Evolutionary conservation across 768 basidiomycete genomes (phyloP).

Genomic region (Dendrothele bispora): DNA sequence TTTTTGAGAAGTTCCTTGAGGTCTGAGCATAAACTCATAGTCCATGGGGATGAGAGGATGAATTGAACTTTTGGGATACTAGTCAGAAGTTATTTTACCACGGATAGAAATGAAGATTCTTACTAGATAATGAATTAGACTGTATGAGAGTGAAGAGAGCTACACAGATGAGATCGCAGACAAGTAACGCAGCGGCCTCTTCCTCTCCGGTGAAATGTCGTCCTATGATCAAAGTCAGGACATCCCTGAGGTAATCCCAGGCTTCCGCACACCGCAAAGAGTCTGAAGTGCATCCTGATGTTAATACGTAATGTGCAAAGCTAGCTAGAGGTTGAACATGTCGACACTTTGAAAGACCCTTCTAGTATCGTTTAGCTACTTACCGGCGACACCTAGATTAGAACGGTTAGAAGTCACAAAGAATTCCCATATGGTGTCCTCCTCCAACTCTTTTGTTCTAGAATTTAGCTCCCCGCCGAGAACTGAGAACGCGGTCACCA

Average conservation of each 20-base stretch:
- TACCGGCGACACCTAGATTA: constrained; percentile 43
- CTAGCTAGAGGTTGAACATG: constrained; percentile 39
- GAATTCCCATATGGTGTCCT: constrained; percentile 38
- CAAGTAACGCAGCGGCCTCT: constrained; percentile 49
- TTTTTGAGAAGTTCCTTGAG: constrained; percentile 30
- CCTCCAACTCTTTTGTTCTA: constrained; percentile 19
- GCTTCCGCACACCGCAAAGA: constrained; percentile 46
- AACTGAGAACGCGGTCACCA: constrained; percentile 35
- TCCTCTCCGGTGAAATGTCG: constrained; percentile 44
- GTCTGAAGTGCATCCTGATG: constrained; percentile 24
- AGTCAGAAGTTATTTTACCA: neutral
- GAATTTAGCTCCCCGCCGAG: constrained; percentile 16
- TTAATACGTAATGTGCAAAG: constrained; percentile 43
- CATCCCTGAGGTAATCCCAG: constrained; percentile 54
- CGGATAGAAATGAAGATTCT: constrained; percentile 11
- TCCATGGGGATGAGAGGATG: constrained; percentile 49
- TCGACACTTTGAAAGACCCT: neutral
- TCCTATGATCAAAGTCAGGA: constrained; percentile 47
- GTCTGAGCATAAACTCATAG: constrained; percentile 39
- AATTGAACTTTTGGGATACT: constrained; percentile 20
- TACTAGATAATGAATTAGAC: constrained; percentile 24
- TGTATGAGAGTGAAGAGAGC: constrained; percentile 43
- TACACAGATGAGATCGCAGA: constrained; percentile 48
- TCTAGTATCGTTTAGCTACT: constrained; percentile 17
- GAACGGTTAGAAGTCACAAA: constrained; percentile 22